Evolutionary conservation across 176 grass and related monocot species (phyloP).

Genomic region (Cenchrus americanus): DNA sequence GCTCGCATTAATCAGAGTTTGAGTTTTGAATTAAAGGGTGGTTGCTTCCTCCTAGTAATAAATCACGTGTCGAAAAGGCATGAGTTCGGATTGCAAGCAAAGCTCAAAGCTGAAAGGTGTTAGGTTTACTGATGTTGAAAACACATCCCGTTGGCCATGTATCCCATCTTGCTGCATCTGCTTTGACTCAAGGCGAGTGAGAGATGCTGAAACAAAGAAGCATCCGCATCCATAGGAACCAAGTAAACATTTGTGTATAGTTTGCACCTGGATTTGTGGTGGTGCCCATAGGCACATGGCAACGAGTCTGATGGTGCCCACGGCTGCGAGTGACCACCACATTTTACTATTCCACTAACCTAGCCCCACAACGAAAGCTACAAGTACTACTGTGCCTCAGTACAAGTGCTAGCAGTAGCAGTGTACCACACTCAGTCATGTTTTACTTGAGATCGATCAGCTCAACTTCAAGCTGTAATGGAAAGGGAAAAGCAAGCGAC

Average conservation of each 20-base stretch:
- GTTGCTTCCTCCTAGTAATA: background rate
- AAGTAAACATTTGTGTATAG: too few species aligned
- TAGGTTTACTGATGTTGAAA: too few species aligned
- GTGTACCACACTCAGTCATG: too few species aligned
- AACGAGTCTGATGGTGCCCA: too few species aligned
- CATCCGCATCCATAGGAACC: too few species aligned
- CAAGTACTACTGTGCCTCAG: background rate
- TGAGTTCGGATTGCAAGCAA: slow-evolving; percentile 6
- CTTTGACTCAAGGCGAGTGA: too few species aligned
- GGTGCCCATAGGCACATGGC: background rate
- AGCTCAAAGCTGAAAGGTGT: slow-evolving; percentile 1
- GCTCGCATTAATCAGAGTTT: background rate
- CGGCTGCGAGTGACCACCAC: background rate
- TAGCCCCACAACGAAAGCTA: background rate
- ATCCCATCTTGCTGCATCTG: too few species aligned
- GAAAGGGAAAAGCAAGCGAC: too few species aligned
- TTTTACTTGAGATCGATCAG: too few species aligned
- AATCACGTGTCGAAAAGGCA: slow-evolving; percentile 16
- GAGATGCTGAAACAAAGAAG: too few species aligned
- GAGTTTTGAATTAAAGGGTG: slow-evolving; percentile 41
- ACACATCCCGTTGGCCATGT: too few species aligned
- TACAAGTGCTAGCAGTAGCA: background rate
- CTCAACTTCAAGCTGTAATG: too few species aligned
- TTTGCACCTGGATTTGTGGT: background rate
- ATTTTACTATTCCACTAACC: background rate